These are phyloP conservation scores for Hypoxylon crocopeplum DNA, from an alignment of 495 filamentous ascomycete genomes.

Conservation along the genomic window DNA sequence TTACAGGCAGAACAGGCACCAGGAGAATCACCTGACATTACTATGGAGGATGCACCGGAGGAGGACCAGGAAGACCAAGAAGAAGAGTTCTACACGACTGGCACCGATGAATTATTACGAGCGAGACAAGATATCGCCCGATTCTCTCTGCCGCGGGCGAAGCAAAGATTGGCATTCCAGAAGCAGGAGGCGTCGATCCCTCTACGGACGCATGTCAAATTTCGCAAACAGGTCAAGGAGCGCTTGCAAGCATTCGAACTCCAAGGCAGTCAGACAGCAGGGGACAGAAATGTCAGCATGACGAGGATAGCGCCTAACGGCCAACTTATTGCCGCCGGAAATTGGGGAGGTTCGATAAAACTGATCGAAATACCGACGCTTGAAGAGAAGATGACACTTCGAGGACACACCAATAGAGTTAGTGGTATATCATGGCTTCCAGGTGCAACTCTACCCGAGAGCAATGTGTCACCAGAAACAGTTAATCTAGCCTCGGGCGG, in stretches of 20 bases:
- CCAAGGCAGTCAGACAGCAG: conserved; percentile 89
- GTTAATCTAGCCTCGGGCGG: conserved; percentile 92
- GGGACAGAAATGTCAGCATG: conserved; percentile 88
- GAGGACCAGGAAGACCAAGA: conserved; percentile 75
- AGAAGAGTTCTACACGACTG: conserved; percentile 95
- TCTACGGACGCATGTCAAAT: conserved; percentile 85
- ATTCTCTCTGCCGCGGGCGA: conserved; percentile 85
- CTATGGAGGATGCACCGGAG: conserved; percentile 68
- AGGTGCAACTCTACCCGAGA: conserved; percentile 73
- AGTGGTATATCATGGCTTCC: conserved; percentile 93
- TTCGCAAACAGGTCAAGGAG: conserved; percentile 88
- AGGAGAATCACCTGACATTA: conserved; percentile 68
- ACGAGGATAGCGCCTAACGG: conserved; percentile 89
- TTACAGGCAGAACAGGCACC: conserved; percentile 59
- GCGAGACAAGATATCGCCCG: conserved; percentile 82
- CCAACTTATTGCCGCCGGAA: conserved; percentile 83
- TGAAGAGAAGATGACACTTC: conserved; percentile 71
- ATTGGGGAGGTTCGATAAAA: conserved; percentile 88
- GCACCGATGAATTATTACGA: conserved; percentile 73
- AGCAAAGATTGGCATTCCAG: conserved; percentile 74
- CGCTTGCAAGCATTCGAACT: conserved; percentile 82
- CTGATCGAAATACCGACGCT: conserved; percentile 84
- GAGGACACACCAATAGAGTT: conserved; percentile 85
- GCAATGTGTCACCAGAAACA: conserved; percentile 70
- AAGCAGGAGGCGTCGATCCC: conserved; percentile 81